These are phyloP conservation scores for Tylopilus vinaceipallidus DNA, from an alignment of 768 basidiomycete species.

Conservation along the genomic window DNA sequence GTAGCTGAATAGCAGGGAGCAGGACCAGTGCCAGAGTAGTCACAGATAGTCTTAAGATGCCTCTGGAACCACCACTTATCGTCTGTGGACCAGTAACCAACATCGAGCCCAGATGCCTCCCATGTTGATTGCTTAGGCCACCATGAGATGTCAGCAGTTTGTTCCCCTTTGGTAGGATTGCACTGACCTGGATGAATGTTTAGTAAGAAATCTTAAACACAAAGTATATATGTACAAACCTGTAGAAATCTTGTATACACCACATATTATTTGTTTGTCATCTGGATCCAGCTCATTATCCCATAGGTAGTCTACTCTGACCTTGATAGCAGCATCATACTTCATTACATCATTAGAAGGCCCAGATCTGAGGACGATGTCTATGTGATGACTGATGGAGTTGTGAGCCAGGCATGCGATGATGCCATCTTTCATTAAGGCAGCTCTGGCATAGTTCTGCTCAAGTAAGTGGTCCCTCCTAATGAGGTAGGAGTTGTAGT, in stretches of 20 bases:
- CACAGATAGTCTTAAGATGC: neutral
- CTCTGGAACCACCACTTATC: constrained; percentile 1
- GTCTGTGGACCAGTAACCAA: constrained; percentile 1
- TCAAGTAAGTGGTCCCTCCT: no score
- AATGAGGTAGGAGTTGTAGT: no score
- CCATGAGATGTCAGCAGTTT: constrained; percentile 1
- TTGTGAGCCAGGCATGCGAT: no score
- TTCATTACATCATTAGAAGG: no score
- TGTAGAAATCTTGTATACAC: constrained; percentile 1
- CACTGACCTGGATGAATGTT: no score
- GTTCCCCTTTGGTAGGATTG: neutral
- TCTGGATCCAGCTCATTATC: neutral
- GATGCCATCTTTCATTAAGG: no score
- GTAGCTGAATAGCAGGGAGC: neutral
- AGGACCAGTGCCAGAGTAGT: neutral
- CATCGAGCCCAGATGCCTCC: neutral
- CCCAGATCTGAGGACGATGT: no score
- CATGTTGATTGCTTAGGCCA: constrained; percentile 8
- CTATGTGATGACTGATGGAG: no score
- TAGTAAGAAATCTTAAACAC: no score
- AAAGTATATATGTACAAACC: neutral
- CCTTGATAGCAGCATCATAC: no score
- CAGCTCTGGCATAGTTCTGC: no score
- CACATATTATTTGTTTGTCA: neutral
- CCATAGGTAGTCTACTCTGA: neutral